Evolutionary conservation across 305 asterid genomes (phyloP).

Genomic region (Salvia sclarea): DNA sequence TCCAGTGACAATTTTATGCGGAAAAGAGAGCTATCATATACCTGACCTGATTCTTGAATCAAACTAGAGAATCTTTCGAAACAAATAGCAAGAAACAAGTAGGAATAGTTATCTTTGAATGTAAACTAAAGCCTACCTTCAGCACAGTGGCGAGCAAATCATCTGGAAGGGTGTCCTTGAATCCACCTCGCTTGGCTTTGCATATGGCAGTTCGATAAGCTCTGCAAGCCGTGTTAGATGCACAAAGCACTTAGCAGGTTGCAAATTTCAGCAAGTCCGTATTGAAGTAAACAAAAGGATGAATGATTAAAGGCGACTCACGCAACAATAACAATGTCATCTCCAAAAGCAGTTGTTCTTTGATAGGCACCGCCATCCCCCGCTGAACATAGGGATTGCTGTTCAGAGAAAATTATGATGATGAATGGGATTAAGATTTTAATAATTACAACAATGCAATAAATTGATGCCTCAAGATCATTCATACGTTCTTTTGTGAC

Average conservation of each 20-base stretch:
- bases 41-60: slow-evolving; percentile 11
- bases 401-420: slow-evolving; percentile 29
- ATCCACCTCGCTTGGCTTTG: slow-evolving; percentile 93
- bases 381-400: slow-evolving; percentile 66
- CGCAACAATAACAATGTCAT: slow-evolving; percentile 92
- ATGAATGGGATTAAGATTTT: background rate
- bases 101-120: background rate
- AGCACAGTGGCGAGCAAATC: slow-evolving; percentile 91
- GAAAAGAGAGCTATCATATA: background rate
- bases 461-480: slow-evolving; percentile 3
- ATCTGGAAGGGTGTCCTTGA: slow-evolving; percentile 95
- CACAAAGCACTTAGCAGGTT: background rate
- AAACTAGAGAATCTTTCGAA: slow-evolving; percentile 20
- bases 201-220: slow-evolving; percentile 88
- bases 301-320: slow-evolving; percentile 40
- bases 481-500: background rate
- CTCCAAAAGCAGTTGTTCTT: slow-evolving; percentile 60
- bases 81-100: slow-evolving; percentile 7
- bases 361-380: slow-evolving; percentile 49
- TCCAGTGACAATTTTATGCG: background rate
- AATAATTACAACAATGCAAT: background rate
- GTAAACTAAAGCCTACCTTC: slow-evolving; percentile 49
- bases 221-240: slow-evolving; percentile 40
- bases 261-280: background rate
- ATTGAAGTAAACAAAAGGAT: background rate